phyloP scores from a whole-genome alignment of 139 green algal species.

The Tetradesmus lagerheimii region DNA sequence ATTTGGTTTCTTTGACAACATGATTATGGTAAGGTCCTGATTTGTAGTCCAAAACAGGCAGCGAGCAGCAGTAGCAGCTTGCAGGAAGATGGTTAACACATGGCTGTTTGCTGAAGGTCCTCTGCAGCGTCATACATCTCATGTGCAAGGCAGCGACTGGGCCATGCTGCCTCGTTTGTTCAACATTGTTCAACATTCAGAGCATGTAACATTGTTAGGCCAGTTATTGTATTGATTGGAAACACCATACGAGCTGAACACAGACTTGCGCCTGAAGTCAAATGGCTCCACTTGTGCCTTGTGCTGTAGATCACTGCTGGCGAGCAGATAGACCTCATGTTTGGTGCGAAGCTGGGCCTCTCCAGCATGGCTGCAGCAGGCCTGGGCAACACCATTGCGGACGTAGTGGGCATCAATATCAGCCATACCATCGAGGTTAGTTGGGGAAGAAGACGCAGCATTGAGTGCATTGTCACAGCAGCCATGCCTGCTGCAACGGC shows the following conservation, averaged over 20 bases:
- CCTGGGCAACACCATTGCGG: slow-evolving; percentile 59
- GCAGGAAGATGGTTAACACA: neutral
- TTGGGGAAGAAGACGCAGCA: too few species aligned
- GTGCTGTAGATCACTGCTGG: slow-evolving; percentile 75
- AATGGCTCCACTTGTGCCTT: neutral
- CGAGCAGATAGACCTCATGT: slow-evolving; percentile 74
- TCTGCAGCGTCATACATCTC: neutral
- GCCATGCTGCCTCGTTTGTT: too few species aligned
- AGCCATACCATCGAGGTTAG: slow-evolving; percentile 72
- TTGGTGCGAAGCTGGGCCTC: slow-evolving; percentile 55
- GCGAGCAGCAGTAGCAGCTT: neutral
- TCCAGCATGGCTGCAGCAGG: slow-evolving; percentile 61
- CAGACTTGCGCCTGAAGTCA: too few species aligned
- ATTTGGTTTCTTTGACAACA: slow-evolving; percentile 51
- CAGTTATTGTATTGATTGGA: too few species aligned
- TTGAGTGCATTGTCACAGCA: neutral
- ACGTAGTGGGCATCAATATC: slow-evolving; percentile 68
- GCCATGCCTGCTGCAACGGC: too few species aligned
- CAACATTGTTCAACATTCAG: too few species aligned
- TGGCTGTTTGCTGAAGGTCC: neutral
- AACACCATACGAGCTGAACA: too few species aligned
- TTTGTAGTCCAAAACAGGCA: neutral
- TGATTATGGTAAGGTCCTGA: slow-evolving; percentile 43
- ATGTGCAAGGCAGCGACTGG: too few species aligned
- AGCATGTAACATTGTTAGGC: too few species aligned